Evolutionary conservation across 495 filamentous ascomycete genomes (phyloP).

Genomic region (Aspergillus ellipticus): DNA sequence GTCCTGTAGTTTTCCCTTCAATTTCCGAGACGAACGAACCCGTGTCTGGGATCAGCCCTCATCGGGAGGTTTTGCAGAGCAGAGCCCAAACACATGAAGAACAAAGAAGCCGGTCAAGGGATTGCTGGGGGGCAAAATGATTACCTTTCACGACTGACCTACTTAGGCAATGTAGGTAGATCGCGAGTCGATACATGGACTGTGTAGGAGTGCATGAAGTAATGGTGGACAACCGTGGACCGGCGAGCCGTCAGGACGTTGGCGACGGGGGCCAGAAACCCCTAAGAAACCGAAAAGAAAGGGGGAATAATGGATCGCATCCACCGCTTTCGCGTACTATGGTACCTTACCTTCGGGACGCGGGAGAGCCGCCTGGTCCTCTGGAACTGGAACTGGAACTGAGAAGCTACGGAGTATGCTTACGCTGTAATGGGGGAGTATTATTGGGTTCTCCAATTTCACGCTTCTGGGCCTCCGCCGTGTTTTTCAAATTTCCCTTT

Average conservation of each 20-base stretch:
- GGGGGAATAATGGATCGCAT: constrained; percentile 18
- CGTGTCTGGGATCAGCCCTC: constrained; percentile 4
- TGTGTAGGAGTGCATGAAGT: too few species aligned
- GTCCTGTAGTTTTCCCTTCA: constrained; percentile 5
- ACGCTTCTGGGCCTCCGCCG: too few species aligned
- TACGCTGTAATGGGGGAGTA: too few species aligned
- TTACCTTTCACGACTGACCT: too few species aligned
- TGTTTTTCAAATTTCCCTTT: too few species aligned
- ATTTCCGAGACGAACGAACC: not conserved
- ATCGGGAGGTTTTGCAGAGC: not conserved
- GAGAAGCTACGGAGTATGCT: too few species aligned
- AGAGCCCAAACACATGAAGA: too few species aligned
- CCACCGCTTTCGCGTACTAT: constrained; percentile 19
- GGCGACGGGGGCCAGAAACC: constrained; percentile 7
- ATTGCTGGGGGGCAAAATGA: not conserved
- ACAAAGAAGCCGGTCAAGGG: not conserved
- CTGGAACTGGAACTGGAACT: too few species aligned
- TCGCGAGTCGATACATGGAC: too few species aligned
- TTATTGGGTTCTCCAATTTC: too few species aligned
- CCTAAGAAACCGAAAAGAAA: constrained; percentile 24
- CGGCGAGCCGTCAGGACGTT: not conserved
- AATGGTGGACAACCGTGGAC: too few species aligned
- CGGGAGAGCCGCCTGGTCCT: constrained; percentile 35
- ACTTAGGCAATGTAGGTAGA: too few species aligned
- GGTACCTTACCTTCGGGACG: constrained; percentile 29